Conservation (phyloP, 148 eudicot species). For the Chenopodium suecicum region DNA sequence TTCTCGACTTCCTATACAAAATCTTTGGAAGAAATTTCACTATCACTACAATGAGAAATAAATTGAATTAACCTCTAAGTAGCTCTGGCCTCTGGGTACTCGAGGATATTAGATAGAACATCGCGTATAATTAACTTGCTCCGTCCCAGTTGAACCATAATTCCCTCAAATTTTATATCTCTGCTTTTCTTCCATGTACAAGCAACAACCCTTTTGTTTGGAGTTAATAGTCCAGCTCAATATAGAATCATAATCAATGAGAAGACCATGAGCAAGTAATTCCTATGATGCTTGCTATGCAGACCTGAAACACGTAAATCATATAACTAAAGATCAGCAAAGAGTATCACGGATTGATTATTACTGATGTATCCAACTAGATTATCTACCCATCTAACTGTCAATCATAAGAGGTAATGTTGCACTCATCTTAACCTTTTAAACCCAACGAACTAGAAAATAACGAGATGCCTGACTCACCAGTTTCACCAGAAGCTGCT, state of each 20-base stretch:
- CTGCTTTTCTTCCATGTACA: constrained; percentile 20
- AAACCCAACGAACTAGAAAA: not conserved
- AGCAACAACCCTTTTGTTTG: not conserved
- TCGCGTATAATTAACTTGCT: constrained; percentile 8
- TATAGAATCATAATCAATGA: constrained; percentile 7
- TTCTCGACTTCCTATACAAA: constrained; percentile 27
- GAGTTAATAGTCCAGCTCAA: not conserved
- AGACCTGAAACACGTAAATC: constrained; percentile 22
- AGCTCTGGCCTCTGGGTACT: not conserved
- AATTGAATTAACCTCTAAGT: not conserved
- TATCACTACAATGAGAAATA: not conserved
- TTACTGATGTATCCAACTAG: not conserved
- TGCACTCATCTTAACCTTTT: not conserved
- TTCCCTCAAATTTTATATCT: not conserved
- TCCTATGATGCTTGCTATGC: constrained; percentile 9
- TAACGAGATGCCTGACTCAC: constrained; percentile 37
- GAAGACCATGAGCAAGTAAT: constrained; percentile 22
- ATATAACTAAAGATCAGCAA: not conserved
- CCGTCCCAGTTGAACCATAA: not conserved
- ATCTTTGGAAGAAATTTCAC: constrained; percentile 12
- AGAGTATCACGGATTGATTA: not conserved
- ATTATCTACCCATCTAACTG: not conserved
- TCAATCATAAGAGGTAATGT: not conserved
- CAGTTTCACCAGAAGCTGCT: constrained; percentile 76
- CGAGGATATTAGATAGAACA: not conserved